A percentile compares a stretch with the other conserved stretches of the same genome.
These are phyloP conservation scores for Mycosphaerella arachidis DNA, from an alignment of 2,329 filamentous ascomycete species.

Conservation along the genomic window DNA sequence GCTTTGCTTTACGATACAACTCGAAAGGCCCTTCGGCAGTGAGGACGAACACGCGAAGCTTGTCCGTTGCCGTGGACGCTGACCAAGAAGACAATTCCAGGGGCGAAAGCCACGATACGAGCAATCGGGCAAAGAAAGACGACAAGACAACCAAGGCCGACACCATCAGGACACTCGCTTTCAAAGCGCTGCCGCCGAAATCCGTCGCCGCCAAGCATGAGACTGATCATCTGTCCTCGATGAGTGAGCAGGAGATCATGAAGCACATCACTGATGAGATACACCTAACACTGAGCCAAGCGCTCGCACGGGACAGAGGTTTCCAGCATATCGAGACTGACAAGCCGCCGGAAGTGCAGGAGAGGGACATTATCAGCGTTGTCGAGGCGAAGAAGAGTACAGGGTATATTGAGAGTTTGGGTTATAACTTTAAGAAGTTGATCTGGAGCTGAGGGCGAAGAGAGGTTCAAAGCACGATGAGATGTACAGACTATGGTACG, in stretches of 20 bases:
- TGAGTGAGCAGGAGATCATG: conserved; percentile 52
- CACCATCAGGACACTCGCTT: conserved; percentile 44
- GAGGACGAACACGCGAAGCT: conserved; percentile 78
- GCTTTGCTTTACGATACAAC: conserved; percentile 70
- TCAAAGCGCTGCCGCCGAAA: conserved; percentile 52
- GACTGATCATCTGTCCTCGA: conserved; percentile 29
- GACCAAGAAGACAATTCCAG: conserved; percentile 20
- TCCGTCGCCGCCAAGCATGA: conserved; percentile 36
- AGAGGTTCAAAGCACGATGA: conserved; percentile 31
- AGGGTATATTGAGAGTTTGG: conserved; percentile 77
- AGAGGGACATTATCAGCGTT: conserved; percentile 72
- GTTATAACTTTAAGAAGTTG: conserved; percentile 87
- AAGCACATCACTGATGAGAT: conserved; percentile 71
- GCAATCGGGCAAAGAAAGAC: conserved; percentile 28
- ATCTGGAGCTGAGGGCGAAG: conserved; percentile 59
- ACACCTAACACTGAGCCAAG: conserved; percentile 56
- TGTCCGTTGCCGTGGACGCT: conserved; percentile 55
- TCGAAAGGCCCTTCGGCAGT: conserved; percentile 66
- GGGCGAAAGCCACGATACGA: conserved; percentile 3
- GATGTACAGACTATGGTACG: conserved; percentile 41
- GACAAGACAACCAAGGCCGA: conserved; percentile 13
- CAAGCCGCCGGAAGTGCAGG: conserved; percentile 40
- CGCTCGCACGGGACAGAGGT: conserved; percentile 37
- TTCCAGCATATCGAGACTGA: conserved; percentile 20
- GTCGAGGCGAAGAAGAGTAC: conserved; percentile 84